Evolutionary conservation across 495 filamentous ascomycete species (phyloP), one percentile per base, ranked within the genome.

Genomic region (Penicillium diatomitis): DNA sequence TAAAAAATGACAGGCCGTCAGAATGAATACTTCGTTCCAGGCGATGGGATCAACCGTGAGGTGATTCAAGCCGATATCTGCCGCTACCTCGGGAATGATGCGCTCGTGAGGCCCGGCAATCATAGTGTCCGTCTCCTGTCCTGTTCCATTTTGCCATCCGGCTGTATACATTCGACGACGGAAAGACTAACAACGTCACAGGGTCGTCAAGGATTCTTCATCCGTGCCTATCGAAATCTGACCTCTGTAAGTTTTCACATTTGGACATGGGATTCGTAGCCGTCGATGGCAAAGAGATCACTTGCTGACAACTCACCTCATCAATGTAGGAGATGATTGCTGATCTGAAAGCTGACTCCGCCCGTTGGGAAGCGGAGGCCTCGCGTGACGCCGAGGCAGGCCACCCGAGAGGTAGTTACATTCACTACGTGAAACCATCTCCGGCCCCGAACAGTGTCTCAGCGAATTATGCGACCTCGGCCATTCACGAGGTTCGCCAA

Each of bases 11-110:
- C 71, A 57, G 66, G 63, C 64, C 72, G 83, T 62, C 81, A 83
- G 62, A 87, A 88, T 67, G 83, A 87, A 72, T 91, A 88, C 65
- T 95, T 94, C 66, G 81, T 91, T 47, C 84, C 85, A 28, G 87
- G 86, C 54, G 86, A 92, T 55, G 88, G 89, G 59, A 96, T 96
- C 66, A 85, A 87, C 67, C 81, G 90, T 52, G 87, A 96, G 67
- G 90, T 96, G 60, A 92, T 96, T 69, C 87, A 88, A 62, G 86
- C 89, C 63, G 89, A 96, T 71, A 91, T 96, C 51, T 94, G 89
- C 74, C 85, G 88, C 65, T 95, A 92, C 63, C 81, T 96, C 50
- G 90, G 89, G 55, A 87, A 87, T 61, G 90, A 96, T 77, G 90
- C 90, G 32, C 79, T 90, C 55, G 88, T 92, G 56, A 82, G 86